Conservation (phyloP, 192 early-diverging fungal species). For the Coemansia sp. region DNA sequence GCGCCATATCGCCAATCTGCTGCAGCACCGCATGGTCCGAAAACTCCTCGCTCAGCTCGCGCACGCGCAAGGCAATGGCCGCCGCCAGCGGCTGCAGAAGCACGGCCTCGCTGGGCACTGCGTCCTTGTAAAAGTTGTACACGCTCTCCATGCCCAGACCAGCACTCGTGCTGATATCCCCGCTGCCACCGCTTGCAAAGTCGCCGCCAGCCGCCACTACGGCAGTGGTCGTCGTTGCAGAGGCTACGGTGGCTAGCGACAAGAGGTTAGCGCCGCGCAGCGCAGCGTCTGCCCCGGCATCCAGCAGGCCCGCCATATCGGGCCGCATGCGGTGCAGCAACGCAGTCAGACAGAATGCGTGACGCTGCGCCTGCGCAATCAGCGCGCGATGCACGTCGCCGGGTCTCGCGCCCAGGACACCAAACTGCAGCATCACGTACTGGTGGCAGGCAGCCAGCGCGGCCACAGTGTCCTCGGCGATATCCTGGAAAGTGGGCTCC, state of each 20-base stretch:
- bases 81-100: constrained; percentile 65
- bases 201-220: too few relatives aligned
- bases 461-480: constrained; percentile 56
- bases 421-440: constrained; percentile 58
- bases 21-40: constrained; percentile 89
- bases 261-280: constrained; percentile 45
- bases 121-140: constrained; percentile 92
- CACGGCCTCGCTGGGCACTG: constrained; percentile 75
- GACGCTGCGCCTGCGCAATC: constrained; percentile 27
- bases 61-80: constrained; percentile 62
- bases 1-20: constrained; percentile 68
- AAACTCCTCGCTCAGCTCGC: constrained; percentile 77
- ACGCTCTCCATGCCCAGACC: constrained; percentile 43
- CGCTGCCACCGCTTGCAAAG: too few relatives aligned
- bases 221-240: neutral
- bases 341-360: constrained; percentile 30
- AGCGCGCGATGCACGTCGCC: constrained; percentile 14
- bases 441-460: constrained; percentile 57
- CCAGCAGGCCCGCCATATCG: constrained; percentile 15
- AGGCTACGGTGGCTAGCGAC: constrained; percentile 30
- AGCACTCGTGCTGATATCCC: neutral
- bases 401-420: neutral
- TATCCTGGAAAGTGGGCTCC: constrained; percentile 47
- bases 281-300: constrained; percentile 3
- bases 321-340: constrained; percentile 14